Conservation (phyloP, 1,139 yeast species). For the Trichomonascaceae sp. region DNA sequence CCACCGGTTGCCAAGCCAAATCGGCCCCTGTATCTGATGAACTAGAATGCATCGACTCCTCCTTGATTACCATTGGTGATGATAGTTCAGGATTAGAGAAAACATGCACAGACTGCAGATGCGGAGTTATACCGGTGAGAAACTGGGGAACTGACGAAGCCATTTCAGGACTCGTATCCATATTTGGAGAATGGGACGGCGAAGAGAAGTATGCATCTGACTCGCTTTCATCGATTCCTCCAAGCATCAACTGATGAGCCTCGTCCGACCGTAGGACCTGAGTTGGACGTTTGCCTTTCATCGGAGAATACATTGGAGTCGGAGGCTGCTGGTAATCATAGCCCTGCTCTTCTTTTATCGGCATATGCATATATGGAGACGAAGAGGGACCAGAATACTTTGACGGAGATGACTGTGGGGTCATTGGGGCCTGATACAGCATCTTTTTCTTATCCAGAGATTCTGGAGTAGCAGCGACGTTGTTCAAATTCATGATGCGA, state of each 20-base stretch:
- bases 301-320: slow-evolving; percentile 8
- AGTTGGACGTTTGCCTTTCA: background rate
- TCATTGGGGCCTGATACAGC: slow-evolving; percentile 14
- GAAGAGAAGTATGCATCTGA: slow-evolving; percentile 23
- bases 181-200: slow-evolving; percentile 22
- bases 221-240: slow-evolving; percentile 15
- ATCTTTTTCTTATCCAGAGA: slow-evolving; percentile 10
- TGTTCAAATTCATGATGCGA: slow-evolving; percentile 20
- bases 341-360: background rate
- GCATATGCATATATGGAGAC: background rate
- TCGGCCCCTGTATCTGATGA: slow-evolving; percentile 5
- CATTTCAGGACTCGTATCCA: slow-evolving; percentile 23
- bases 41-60: slow-evolving; percentile 9
- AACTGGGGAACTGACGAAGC: slow-evolving; percentile 19
- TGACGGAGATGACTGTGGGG: slow-evolving; percentile 19
- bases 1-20: slow-evolving; percentile 35
- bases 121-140: slow-evolving; percentile 20
- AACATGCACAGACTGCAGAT: slow-evolving; percentile 16
- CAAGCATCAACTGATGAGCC: background rate
- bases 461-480: slow-evolving; percentile 17
- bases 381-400: slow-evolving; percentile 10
- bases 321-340: slow-evolving; percentile 3
- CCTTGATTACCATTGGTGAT: slow-evolving; percentile 13
- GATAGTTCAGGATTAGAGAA: slow-evolving; percentile 24
- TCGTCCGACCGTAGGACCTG: slow-evolving; percentile 1